These are phyloP conservation scores for Dillenia suffruticosa DNA, from an alignment of 164 flowering plant genomes.

Conservation along the genomic window DNA sequence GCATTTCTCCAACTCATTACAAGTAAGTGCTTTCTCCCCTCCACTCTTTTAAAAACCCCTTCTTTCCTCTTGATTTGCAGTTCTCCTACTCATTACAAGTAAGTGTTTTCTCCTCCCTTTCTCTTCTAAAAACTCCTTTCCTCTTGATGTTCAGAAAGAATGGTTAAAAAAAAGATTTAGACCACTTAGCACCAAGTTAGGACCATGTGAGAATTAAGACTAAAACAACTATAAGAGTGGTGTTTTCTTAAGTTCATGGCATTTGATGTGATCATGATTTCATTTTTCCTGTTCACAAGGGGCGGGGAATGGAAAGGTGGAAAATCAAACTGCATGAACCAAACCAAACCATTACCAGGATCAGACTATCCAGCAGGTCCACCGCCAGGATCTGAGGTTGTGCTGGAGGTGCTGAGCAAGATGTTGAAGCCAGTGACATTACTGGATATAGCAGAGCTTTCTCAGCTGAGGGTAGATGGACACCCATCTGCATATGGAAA, in stretches of 20 bases:
- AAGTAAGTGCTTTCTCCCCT: too few species aligned
- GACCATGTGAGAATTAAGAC: too few species aligned
- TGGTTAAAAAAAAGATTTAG: too few species aligned
- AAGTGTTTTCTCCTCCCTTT: too few species aligned
- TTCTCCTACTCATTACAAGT: too few species aligned
- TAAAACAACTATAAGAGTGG: too few species aligned
- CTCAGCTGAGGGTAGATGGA: conserved; percentile 55
- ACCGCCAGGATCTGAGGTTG: conserved; percentile 21
- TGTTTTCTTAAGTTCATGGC: not conserved
- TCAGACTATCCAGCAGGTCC: conserved; percentile 29
- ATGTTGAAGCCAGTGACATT: conserved; percentile 30
- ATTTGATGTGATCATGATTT: not conserved
- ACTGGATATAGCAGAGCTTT: conserved; percentile 36
- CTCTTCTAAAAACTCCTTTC: too few species aligned
- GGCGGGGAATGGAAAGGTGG: conserved; percentile 30
- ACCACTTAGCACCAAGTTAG: too few species aligned
- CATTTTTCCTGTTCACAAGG: conserved; percentile 13
- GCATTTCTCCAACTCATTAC: too few species aligned
- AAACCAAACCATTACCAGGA: conserved; percentile 35
- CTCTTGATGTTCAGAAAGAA: too few species aligned
- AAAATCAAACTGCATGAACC: conserved; percentile 19
- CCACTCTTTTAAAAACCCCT: too few species aligned
- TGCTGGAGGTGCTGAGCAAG: conserved; percentile 22
- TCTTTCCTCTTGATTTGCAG: too few species aligned
- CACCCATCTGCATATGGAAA: conserved; percentile 39